Evolutionary conservation across 495 filamentous ascomycete genomes (phyloP).

Genomic region (Paragyromitra xinjiangensis): DNA sequence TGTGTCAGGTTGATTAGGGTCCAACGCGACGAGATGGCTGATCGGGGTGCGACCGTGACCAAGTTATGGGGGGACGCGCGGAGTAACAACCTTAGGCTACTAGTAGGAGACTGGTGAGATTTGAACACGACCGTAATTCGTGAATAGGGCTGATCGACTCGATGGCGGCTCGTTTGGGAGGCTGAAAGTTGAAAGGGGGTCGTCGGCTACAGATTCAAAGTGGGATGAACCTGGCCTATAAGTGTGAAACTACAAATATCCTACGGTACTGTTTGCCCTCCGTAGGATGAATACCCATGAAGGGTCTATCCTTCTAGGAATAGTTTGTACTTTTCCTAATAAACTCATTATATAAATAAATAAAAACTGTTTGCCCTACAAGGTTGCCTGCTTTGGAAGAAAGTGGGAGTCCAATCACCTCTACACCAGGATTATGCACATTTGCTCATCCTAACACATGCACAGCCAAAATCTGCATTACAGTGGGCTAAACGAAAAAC

Average conservation of each 20-base stretch:
- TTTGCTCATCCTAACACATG: background rate
- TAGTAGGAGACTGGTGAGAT: background rate
- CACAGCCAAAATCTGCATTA: slow-evolving; percentile 6
- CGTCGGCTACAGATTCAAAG: slow-evolving; percentile 13
- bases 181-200: slow-evolving; percentile 20
- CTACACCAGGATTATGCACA: slow-evolving; percentile 12
- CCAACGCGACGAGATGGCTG: slow-evolving; percentile 33
- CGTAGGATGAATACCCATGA: no score
- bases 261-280: background rate
- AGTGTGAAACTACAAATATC: slow-evolving; percentile 5
- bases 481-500: slow-evolving; percentile 4
- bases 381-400: slow-evolving; percentile 14
- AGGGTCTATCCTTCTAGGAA: no score
- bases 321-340: no score
- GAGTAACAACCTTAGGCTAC: background rate
- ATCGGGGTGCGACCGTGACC: slow-evolving; percentile 16
- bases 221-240: slow-evolving; percentile 12
- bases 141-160: background rate
- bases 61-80: slow-evolving; percentile 8
- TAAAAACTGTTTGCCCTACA: background rate
- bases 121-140: background rate
- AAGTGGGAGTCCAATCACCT: slow-evolving; percentile 13
- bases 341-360: no score
- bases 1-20: slow-evolving; percentile 27
- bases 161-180: slow-evolving; percentile 4